Evolutionary conservation across 202 grass and related monocot genomes (phyloP).

Genomic region (Panicum hallii): DNA sequence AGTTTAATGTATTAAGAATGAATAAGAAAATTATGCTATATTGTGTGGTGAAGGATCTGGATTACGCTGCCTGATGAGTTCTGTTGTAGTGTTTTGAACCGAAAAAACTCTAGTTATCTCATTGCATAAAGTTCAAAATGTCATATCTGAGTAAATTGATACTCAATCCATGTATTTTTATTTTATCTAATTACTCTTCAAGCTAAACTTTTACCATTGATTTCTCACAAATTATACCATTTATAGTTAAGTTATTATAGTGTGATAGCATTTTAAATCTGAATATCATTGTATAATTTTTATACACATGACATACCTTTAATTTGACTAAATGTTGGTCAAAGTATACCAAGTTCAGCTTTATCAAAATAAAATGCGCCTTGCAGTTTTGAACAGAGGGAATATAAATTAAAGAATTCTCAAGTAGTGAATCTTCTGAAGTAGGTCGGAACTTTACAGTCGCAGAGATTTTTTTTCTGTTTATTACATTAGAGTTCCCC

Average conservation of each 20-base stretch:
- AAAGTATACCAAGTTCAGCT: neutral
- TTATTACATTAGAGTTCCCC: neutral
- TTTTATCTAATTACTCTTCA: neutral
- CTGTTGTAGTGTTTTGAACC: conserved; percentile 8
- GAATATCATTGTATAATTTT: too few species aligned
- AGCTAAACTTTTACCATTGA: neutral
- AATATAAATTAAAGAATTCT: too few species aligned
- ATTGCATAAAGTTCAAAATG: neutral
- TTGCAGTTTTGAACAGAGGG: neutral
- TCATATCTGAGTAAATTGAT: neutral
- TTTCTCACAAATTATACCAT: neutral
- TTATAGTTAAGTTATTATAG: too few species aligned
- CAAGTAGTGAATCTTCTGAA: neutral
- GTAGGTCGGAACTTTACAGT: too few species aligned
- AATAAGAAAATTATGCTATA: conserved; percentile 12
- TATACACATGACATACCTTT: neutral
- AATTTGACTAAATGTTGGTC: neutral
- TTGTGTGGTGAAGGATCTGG: conserved; percentile 3
- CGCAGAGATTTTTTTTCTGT: neutral
- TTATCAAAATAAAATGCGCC: neutral
- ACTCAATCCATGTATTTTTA: neutral
- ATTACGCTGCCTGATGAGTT: neutral
- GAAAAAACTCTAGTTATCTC: neutral
- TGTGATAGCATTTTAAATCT: neutral
- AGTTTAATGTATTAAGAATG: conserved; percentile 42